Evolutionary conservation across 2,329 filamentous ascomycete species (phyloP).

Genomic region (Cryphonectria radicalis): DNA sequence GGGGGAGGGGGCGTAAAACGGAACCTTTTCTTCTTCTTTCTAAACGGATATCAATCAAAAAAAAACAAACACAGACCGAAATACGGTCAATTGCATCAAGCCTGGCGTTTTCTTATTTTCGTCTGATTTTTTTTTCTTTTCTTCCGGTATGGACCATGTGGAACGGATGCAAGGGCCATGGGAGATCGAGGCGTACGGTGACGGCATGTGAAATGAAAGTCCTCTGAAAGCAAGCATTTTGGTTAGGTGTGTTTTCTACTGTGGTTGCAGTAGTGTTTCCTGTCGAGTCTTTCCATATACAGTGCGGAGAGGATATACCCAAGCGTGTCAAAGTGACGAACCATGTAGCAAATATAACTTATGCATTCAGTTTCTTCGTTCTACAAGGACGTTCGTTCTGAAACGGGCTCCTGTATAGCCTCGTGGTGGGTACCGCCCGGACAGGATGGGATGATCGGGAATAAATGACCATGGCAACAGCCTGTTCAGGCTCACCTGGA

Average conservation of each 20-base stretch:
- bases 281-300: not conserved
- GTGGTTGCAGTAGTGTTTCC: not conserved
- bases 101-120: slow-evolving; percentile 22
- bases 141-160: slow-evolving; percentile 1
- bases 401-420: not conserved
- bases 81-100: slow-evolving; percentile 25
- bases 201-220: not conserved
- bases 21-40: not conserved
- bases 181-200: not conserved
- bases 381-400: not conserved
- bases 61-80: not conserved
- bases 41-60: slow-evolving; percentile 8
- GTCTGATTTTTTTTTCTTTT: not conserved
- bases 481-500: not conserved
- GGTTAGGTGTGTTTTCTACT: slow-evolving; percentile 14
- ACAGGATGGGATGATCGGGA: not conserved
- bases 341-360: slow-evolving; percentile 6
- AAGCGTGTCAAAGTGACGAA: not conserved
- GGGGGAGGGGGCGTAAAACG: not conserved
- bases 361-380: not conserved
- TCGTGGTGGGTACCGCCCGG: not conserved
- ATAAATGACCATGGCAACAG: not conserved
- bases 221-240: slow-evolving; percentile 17
- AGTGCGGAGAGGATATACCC: slow-evolving; percentile 5
- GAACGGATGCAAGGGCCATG: slow-evolving; percentile 4